phyloP scores from a whole-genome alignment of 1,139 yeast genomes.

The Candida neerlandica region DNA sequence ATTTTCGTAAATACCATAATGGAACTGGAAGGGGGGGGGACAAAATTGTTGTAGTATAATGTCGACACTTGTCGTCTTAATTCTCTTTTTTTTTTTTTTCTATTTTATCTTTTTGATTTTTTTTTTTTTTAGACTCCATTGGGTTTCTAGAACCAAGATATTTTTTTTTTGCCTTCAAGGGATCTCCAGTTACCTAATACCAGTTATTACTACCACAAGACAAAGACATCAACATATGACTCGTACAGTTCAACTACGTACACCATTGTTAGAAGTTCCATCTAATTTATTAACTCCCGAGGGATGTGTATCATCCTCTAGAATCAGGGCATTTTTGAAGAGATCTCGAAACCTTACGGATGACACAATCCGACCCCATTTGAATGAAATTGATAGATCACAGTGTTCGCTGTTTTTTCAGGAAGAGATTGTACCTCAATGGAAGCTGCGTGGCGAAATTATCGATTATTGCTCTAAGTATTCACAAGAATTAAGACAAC shows the following conservation, averaged over 20 bases:
- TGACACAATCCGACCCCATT: conserved; percentile 41
- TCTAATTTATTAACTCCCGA: conserved; percentile 26
- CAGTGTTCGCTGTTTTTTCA: conserved; percentile 35
- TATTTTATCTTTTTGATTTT: neutral
- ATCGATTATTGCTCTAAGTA: conserved; percentile 36
- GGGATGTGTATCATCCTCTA: conserved; percentile 35
- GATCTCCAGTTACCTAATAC: neutral
- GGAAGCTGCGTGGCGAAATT: conserved; percentile 34
- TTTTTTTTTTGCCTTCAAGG: neutral
- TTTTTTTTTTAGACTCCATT: neutral
- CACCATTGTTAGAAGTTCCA: conserved; percentile 10
- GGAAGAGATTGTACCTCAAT: conserved; percentile 36
- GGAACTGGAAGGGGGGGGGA: no score
- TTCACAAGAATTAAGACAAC: conserved; percentile 24
- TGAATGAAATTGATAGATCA: conserved; percentile 28
- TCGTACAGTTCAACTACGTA: neutral
- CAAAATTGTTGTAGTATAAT: neutral
- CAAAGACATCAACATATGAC: neutral
- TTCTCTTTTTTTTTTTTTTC: neutral
- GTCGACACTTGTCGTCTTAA: neutral
- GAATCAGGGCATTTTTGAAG: conserved; percentile 42
- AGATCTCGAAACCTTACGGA: conserved; percentile 43
- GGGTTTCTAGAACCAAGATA: no score
- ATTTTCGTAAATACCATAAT: neutral
- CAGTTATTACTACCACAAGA: neutral